Conservation (phyloP, 2,329 filamentous ascomycete genomes). For the Cordyceps cateniannulata region DNA sequence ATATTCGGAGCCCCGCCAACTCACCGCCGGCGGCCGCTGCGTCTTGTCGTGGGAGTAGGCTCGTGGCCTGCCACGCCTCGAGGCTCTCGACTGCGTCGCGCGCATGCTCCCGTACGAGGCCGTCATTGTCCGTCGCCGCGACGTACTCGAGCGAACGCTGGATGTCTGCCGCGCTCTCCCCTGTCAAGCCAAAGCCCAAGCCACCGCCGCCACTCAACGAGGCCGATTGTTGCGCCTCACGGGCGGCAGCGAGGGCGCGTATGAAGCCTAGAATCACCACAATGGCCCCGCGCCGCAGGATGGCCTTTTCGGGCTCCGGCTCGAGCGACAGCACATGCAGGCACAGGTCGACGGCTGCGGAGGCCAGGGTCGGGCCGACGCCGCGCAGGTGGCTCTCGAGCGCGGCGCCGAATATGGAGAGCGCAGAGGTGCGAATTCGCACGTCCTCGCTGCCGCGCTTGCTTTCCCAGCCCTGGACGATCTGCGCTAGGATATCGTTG, state of each 20-base stretch:
- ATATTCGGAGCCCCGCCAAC: not conserved
- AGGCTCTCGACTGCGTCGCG: slow-evolving; percentile 60
- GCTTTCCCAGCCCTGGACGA: slow-evolving; percentile 62
- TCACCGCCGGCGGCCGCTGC: slow-evolving; percentile 18
- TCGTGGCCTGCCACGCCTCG: slow-evolving; percentile 53
- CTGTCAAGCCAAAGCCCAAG: slow-evolving; percentile 48
- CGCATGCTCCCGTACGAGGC: slow-evolving; percentile 61
- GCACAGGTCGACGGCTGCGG: slow-evolving; percentile 55
- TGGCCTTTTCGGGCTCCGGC: slow-evolving; percentile 50
- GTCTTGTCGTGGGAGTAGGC: slow-evolving; percentile 31
- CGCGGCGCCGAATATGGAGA: slow-evolving; percentile 56
- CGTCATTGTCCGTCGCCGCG: slow-evolving; percentile 60
- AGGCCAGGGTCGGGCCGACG: slow-evolving; percentile 45
- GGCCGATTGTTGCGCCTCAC: slow-evolving; percentile 45
- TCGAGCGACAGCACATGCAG: slow-evolving; percentile 59
- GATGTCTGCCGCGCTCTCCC: slow-evolving; percentile 55
- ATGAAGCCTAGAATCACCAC: slow-evolving; percentile 57
- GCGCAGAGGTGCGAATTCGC: slow-evolving; percentile 60
- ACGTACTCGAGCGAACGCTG: slow-evolving; percentile 56
- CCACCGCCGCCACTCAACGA: slow-evolving; percentile 40
- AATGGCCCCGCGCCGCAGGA: slow-evolving; percentile 61
- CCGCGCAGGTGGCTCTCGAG: slow-evolving; percentile 56
- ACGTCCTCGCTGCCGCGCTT: slow-evolving; percentile 62
- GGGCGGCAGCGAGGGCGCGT: slow-evolving; percentile 49
- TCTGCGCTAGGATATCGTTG: slow-evolving; percentile 48